Evolutionary conservation across 495 filamentous ascomycete genomes (phyloP).

Genomic region (Letharia columbiana): DNA sequence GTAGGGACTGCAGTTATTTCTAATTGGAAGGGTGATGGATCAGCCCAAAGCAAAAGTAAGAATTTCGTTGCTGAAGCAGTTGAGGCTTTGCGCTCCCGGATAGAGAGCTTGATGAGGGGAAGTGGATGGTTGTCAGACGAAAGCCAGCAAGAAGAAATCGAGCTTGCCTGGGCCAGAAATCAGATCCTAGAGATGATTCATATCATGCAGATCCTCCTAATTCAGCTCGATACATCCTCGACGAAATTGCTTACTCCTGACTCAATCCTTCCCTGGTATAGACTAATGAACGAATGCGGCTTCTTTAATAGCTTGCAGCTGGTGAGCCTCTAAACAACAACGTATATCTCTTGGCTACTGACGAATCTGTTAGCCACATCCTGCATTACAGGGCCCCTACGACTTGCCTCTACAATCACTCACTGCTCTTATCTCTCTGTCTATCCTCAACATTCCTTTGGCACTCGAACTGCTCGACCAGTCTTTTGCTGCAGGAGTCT

Average conservation of each 20-base stretch:
- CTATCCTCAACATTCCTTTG: constrained; percentile 58
- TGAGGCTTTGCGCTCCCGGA: constrained; percentile 36
- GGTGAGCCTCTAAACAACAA: constrained; percentile 35
- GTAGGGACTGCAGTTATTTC: constrained; percentile 24
- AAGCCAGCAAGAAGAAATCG: constrained; percentile 43
- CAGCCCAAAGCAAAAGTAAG: constrained; percentile 12
- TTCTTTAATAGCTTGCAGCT: constrained; percentile 55
- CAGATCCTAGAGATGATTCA: constrained; percentile 61
- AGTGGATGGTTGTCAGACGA: constrained; percentile 45
- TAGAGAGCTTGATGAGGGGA: constrained; percentile 39
- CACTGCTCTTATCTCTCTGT: constrained; percentile 61
- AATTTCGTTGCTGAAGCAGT: constrained; percentile 28
- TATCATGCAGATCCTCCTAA: constrained; percentile 63
- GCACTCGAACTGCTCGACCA: constrained; percentile 30
- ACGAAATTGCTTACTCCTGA: constrained; percentile 46
- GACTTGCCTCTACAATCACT: constrained; percentile 53
- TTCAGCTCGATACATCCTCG: constrained; percentile 50
- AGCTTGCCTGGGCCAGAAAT: constrained; percentile 53
- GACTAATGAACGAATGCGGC: constrained; percentile 51
- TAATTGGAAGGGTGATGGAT: constrained; percentile 14
- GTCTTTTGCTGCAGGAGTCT: constrained; percentile 24
- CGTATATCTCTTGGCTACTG: constrained; percentile 20
- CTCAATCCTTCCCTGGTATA: constrained; percentile 63
- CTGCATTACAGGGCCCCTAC: constrained; percentile 43
- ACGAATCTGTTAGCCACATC: constrained; percentile 35